Evolutionary conservation across 106 monocot species (phyloP).

Genomic region (Phalaenopsis aphrodite): DNA sequence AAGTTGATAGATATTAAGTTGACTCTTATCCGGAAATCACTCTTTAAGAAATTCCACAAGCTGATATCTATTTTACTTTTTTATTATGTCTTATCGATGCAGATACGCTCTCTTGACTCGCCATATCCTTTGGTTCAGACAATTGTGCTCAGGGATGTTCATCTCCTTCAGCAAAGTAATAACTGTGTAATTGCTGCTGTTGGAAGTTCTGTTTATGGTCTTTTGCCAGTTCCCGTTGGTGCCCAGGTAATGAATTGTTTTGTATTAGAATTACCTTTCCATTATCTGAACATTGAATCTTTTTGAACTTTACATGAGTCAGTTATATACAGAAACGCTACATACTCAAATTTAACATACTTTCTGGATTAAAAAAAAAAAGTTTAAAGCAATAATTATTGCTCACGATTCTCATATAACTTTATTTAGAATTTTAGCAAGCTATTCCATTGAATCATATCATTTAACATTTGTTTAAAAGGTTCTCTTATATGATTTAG

Average conservation of each 20-base stretch:
- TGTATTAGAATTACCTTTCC: not conserved
- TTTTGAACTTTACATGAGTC: not conserved
- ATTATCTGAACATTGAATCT: not conserved
- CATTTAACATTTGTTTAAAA: not conserved
- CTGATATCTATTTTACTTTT: not conserved
- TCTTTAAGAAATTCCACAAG: not conserved
- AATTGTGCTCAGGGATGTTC: constrained; percentile 76
- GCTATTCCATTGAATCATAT: not conserved
- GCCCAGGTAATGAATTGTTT: constrained; percentile 54
- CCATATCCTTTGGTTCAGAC: constrained; percentile 91
- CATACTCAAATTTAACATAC: not conserved
- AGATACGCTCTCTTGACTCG: constrained; percentile 88
- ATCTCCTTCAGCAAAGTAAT: constrained; percentile 62
- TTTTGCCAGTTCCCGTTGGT: constrained; percentile 89
- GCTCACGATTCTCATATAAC: not conserved
- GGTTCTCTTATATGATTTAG: not conserved
- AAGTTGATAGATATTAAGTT: constrained; percentile 3
- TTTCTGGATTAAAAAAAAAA: not conserved
- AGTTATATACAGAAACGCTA: not conserved
- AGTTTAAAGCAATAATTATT: not conserved
- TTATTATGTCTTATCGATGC: constrained; percentile 13
- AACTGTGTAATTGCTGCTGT: constrained; percentile 66
- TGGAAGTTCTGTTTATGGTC: constrained; percentile 70
- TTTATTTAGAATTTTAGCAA: not conserved
- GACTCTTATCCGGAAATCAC: not conserved